Evolutionary conservation across 1,139 yeast species (phyloP).

Genomic region (Debaryomyces sp.): DNA sequence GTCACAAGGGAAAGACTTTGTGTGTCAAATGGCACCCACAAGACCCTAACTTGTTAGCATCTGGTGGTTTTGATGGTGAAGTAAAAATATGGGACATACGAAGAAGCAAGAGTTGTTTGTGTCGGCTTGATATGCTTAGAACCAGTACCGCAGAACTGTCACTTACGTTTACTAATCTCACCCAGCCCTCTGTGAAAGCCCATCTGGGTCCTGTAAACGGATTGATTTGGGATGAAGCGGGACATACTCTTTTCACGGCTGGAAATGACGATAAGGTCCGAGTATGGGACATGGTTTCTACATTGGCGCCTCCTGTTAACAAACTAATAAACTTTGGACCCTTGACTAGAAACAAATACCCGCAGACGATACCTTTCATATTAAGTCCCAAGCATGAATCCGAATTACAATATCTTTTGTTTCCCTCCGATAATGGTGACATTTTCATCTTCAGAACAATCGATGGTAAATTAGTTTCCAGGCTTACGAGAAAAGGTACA

Average conservation of each 20-base stretch:
- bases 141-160: conserved; percentile 27
- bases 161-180: conserved; percentile 25
- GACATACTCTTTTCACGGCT: conserved; percentile 59
- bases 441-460: conserved; percentile 61
- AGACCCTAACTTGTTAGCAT: conserved; percentile 59
- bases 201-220: conserved; percentile 81
- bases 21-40: conserved; percentile 78
- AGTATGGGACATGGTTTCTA: conserved; percentile 66
- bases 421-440: conserved; percentile 83
- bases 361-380: conserved; percentile 49
- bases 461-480: conserved; percentile 63
- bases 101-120: conserved; percentile 64
- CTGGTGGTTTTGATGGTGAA: conserved; percentile 80
- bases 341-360: conserved; percentile 63
- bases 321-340: conserved; percentile 79
- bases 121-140: conserved; percentile 55
- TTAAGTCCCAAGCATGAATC: conserved; percentile 50
- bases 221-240: conserved; percentile 66
- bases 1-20: conserved; percentile 64
- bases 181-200: conserved; percentile 52
- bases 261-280: conserved; percentile 80
- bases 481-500: conserved; percentile 46
- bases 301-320: conserved; percentile 54
- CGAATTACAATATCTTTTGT: conserved; percentile 59
- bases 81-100: conserved; percentile 77